phyloP scores from a whole-genome alignment of 2,329 filamentous ascomycete genomes.

The Pyrenophora tritici-repentis region DNA sequence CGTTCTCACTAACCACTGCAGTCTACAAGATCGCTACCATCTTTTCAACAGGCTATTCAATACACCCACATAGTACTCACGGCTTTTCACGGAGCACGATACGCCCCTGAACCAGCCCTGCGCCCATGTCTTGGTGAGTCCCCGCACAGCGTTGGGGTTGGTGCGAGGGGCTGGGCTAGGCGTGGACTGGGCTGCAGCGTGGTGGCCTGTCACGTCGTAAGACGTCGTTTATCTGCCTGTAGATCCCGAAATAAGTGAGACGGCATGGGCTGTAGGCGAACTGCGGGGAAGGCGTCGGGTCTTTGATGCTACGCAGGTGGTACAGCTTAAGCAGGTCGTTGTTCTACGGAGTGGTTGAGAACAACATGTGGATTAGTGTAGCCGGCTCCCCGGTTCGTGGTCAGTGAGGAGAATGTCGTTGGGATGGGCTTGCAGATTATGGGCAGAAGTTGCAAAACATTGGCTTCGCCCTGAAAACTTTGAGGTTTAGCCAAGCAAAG shows the following conservation, averaged over 20 bases:
- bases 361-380: conserved; percentile 21
- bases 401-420: neutral
- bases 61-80: neutral
- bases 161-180: neutral
- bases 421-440: neutral
- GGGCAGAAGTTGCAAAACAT: no score
- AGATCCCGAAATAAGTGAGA: conserved; percentile 37
- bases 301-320: conserved; percentile 4
- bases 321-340: conserved; percentile 12
- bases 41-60: neutral
- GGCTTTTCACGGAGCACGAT: conserved; percentile 10
- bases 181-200: conserved; percentile 6
- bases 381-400: conserved; percentile 20
- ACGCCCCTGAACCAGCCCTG: conserved; percentile 13
- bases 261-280: conserved; percentile 28
- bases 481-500: no score
- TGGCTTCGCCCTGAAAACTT: no score
- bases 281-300: conserved; percentile 30
- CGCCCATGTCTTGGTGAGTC: conserved; percentile 1
- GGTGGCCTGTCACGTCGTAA: conserved; percentile 18
- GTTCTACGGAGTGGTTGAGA: neutral
- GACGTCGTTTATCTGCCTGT: conserved; percentile 34
- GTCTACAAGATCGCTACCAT: neutral
- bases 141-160: conserved; percentile 2
- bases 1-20: conserved; percentile 15